These are phyloP conservation scores for Bullera alba DNA, from an alignment of 768 basidiomycete species.

Conservation along the genomic window DNA sequence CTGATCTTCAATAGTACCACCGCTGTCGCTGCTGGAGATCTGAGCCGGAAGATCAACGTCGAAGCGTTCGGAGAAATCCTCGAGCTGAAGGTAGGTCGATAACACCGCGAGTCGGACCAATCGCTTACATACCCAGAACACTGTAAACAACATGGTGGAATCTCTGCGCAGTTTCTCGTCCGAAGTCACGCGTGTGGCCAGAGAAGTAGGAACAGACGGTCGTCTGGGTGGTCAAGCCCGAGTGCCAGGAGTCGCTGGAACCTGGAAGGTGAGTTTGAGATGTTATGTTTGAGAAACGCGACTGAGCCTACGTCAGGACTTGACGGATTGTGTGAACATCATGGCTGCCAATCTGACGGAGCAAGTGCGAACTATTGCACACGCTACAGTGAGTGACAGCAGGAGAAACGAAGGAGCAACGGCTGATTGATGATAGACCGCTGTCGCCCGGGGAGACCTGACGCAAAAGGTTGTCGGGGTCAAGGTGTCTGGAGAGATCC, in stretches of 20 bases:
- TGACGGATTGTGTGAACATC: conserved; percentile 58
- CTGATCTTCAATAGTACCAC: conserved; percentile 18
- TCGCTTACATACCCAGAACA: conserved; percentile 46
- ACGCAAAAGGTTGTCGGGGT: conserved; percentile 89
- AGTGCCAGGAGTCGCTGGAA: conserved; percentile 44
- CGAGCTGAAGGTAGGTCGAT: conserved; percentile 51
- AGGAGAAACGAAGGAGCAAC: not conserved
- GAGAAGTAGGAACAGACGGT: conserved; percentile 82
- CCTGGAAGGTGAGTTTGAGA: conserved; percentile 31
- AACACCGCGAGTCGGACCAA: not conserved
- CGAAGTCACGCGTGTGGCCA: conserved; percentile 61
- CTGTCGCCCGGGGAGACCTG: conserved; percentile 88
- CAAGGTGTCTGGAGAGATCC: conserved; percentile 88
- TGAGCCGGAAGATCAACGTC: conserved; percentile 84
- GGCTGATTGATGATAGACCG: conserved; percentile 53
- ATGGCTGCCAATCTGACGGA: conserved; percentile 88
- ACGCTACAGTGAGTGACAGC: conserved; percentile 64
- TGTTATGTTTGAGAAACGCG: not conserved
- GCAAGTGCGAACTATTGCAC: conserved; percentile 68
- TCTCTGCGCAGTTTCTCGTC: conserved; percentile 77
- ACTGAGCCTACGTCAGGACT: conserved; percentile 10
- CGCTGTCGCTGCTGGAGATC: conserved; percentile 72
- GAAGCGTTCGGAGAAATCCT: conserved; percentile 73
- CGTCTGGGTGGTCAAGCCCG: conserved; percentile 42
- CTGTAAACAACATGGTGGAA: conserved; percentile 93